These are phyloP conservation scores for Dactylellina sp. DNA, from an alignment of 2,329 filamentous ascomycete species.

Conservation along the genomic window DNA sequence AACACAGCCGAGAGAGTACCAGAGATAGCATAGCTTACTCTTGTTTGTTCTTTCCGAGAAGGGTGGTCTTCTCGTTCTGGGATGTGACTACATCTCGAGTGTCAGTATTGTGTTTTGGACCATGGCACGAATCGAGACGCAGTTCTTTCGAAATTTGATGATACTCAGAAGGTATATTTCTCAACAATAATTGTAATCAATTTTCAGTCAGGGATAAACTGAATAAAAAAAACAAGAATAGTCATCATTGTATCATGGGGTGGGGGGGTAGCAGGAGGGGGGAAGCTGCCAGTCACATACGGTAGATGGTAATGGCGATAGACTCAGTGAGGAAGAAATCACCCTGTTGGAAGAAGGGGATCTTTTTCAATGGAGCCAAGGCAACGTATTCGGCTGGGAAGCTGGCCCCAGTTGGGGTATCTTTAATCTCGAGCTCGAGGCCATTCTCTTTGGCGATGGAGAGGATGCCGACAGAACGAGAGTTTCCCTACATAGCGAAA, in stretches of 20 bases:
- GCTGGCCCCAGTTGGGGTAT: conserved; percentile 72
- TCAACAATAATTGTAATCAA: conserved; percentile 77
- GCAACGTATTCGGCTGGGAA: conserved; percentile 69
- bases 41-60: conserved; percentile 99
- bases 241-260: conserved; percentile 52
- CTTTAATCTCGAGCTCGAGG: conserved; percentile 87
- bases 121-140: conserved; percentile 16
- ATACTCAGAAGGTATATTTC: conserved; percentile 83
- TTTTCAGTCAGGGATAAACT: conserved; percentile 99
- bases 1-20: too few species aligned
- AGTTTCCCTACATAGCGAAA: conserved; percentile 75
- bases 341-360: conserved; percentile 90
- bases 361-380: conserved; percentile 89
- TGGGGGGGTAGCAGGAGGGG: conserved; percentile 58
- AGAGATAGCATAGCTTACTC: conserved; percentile 72
- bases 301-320: conserved; percentile 96
- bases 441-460: conserved; percentile 98
- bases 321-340: conserved; percentile 90
- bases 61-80: conserved; percentile 99
- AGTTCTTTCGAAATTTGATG: conserved; percentile 62
- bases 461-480: conserved; percentile 86
- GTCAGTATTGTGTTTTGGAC: conserved; percentile 27
- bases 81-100: conserved; percentile 78
- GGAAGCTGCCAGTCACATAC: conserved; percentile 72
- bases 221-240: conserved; percentile 49